phyloP scores from a whole-genome alignment of 768 basidiomycete species.

The Gloeopeniophorella convolvens region DNA sequence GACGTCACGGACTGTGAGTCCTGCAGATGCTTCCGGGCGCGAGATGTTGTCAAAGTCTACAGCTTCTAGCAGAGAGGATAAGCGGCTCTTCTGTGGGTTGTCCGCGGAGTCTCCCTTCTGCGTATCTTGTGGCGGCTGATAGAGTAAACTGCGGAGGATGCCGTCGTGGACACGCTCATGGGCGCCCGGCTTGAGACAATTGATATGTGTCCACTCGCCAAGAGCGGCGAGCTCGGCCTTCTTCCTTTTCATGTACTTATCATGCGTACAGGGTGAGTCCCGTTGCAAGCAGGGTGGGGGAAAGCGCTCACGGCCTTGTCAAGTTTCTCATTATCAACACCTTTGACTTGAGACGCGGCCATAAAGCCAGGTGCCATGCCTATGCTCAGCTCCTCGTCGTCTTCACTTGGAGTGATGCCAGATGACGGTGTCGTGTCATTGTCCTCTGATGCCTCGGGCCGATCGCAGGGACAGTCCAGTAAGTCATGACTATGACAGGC shows the following conservation, averaged over 20 bases:
- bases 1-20: constrained; percentile 39
- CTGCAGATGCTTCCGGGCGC: constrained; percentile 27
- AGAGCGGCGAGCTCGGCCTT: constrained; percentile 63
- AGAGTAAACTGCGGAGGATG: constrained; percentile 49
- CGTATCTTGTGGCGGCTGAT: constrained; percentile 4
- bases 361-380: constrained; percentile 41
- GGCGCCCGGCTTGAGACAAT: constrained; percentile 49
- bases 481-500: constrained; percentile 91
- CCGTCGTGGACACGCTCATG: constrained; percentile 55
- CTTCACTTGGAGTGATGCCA: constrained; percentile 11
- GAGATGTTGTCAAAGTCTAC: constrained; percentile 44
- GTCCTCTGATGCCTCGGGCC: not conserved
- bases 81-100: constrained; percentile 24
- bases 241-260: constrained; percentile 62
- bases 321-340: constrained; percentile 36
- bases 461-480: constrained; percentile 68
- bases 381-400: constrained; percentile 26
- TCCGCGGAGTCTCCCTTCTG: constrained; percentile 5
- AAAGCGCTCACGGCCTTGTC: constrained; percentile 46
- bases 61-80: constrained; percentile 33
- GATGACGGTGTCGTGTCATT: not conserved
- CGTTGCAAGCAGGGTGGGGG: not conserved
- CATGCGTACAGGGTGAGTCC: not conserved
- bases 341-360: constrained; percentile 54
- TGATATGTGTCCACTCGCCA: constrained; percentile 80